These are phyloP conservation scores for Ophiostoma fasciatum DNA, from an alignment of 2,329 filamentous ascomycete species.

Conservation along the genomic window DNA sequence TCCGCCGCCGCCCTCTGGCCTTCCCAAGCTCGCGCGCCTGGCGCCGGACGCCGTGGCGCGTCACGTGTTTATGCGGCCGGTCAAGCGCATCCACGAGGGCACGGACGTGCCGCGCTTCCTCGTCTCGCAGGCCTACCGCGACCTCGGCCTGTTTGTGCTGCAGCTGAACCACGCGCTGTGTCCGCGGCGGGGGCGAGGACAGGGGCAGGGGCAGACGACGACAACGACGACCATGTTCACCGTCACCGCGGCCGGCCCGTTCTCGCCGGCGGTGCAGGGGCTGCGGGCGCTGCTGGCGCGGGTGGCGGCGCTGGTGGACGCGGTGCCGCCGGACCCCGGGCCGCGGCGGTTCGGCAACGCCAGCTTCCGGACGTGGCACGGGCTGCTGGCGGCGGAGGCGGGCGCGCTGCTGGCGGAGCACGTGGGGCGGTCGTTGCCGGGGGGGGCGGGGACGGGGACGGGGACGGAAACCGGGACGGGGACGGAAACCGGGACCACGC, in stretches of 20 bases:
- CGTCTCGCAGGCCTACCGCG: conserved; percentile 65
- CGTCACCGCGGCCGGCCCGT: conserved; percentile 18
- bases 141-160: conserved; percentile 74
- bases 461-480: conserved; percentile 8
- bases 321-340: conserved; percentile 71
- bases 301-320: conserved; percentile 53
- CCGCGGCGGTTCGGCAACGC: conserved; percentile 85
- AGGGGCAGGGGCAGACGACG: background rate
- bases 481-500: conserved; percentile 15
- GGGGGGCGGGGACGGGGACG: too few relatives aligned
- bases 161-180: conserved; percentile 84
- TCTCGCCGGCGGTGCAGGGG: conserved; percentile 42
- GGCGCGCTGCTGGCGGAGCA: conserved; percentile 40
- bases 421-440: conserved; percentile 27
- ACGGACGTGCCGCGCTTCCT: conserved; percentile 72
- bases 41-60: conserved; percentile 18
- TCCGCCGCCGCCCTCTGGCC: background rate
- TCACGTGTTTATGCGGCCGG: conserved; percentile 50
- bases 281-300: conserved; percentile 52
- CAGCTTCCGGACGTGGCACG: conserved; percentile 75
- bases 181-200: conserved; percentile 35
- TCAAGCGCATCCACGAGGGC: conserved; percentile 73
- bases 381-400: conserved; percentile 47
- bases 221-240: conserved; percentile 4
- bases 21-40: conserved; percentile 31